Conservation (phyloP, 2,329 filamentous ascomycete species). For the Blastomyces emzantsi region DNA sequence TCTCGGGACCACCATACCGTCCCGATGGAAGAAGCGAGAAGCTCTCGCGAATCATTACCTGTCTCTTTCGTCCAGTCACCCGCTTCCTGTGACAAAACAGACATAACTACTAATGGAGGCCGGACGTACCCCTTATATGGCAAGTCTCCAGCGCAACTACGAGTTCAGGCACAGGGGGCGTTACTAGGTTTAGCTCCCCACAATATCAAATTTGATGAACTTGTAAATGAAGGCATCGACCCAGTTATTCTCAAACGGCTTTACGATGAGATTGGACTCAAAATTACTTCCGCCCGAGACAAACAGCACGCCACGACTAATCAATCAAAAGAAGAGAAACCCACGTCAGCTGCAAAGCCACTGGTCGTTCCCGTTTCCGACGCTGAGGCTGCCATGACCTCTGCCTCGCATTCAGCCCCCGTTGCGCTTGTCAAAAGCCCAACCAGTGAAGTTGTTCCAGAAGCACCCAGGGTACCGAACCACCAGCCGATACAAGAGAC, state of each 20-base stretch:
- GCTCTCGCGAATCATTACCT: not conserved
- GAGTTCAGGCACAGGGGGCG: conserved; percentile 52
- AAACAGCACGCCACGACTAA: conserved; percentile 15
- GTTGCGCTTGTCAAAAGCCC: conserved; percentile 6
- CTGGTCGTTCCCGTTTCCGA: not conserved
- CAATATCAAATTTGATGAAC: conserved; percentile 64
- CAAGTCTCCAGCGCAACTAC: conserved; percentile 32
- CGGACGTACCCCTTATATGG: conserved; percentile 12
- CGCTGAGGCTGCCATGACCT: not conserved
- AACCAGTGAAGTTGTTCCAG: conserved; percentile 13
- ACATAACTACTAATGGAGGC: not conserved
- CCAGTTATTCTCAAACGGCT: conserved; percentile 52
- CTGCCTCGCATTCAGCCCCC: not conserved
- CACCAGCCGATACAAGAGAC: not conserved
- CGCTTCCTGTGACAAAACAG: not conserved
- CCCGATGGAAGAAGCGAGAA: not conserved
- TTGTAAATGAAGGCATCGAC: conserved; percentile 65
- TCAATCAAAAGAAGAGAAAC: conserved; percentile 59
- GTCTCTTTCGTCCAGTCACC: not conserved
- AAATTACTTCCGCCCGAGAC: conserved; percentile 19
- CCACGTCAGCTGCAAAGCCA: conserved; percentile 66
- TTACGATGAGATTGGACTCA: conserved; percentile 60
- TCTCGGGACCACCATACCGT: not conserved
- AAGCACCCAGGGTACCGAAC: conserved; percentile 13
- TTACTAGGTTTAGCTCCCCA: conserved; percentile 53